These are phyloP conservation scores for Yueomyces sinensis DNA, from an alignment of 805 yeast genomes.

Conservation along the genomic window DNA sequence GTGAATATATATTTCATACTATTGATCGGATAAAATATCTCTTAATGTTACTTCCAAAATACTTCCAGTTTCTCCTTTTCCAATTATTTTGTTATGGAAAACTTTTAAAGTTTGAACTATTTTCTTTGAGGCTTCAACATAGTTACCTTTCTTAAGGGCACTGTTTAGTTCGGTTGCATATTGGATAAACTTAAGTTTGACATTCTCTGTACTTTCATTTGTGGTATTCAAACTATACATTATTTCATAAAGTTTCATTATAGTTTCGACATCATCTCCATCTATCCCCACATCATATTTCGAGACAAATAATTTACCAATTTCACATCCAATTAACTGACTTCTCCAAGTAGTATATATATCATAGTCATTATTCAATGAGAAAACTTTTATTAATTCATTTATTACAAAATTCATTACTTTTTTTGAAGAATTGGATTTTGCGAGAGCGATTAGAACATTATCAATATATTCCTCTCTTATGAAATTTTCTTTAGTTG, in stretches of 20 bases:
- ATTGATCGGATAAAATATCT: too few species aligned
- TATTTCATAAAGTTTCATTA: conserved; percentile 12
- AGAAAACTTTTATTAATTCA: conserved; percentile 18
- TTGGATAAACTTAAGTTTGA: conserved; percentile 36
- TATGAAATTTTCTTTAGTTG: conserved; percentile 30
- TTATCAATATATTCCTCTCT: conserved; percentile 35
- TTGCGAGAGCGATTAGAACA: conserved; percentile 26
- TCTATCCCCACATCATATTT: not conserved
- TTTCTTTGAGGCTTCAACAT: not conserved
- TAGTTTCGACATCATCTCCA: conserved; percentile 1
- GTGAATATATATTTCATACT: too few species aligned
- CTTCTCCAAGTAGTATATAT: conserved; percentile 47
- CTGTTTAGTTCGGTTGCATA: conserved; percentile 20
- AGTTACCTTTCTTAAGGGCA: not conserved
- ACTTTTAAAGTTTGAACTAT: not conserved
- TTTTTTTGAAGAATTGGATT: conserved; percentile 11
- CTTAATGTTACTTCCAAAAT: too few species aligned
- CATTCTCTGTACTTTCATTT: conserved; percentile 40
- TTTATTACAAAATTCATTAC: conserved; percentile 22
- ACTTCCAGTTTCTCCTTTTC: too few species aligned
- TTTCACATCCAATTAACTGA: conserved; percentile 33
- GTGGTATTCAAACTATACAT: conserved; percentile 23
- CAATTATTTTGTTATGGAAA: too few species aligned
- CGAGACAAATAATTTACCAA: conserved; percentile 16
- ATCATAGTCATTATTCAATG: conserved; percentile 5